Base-by-base conservation (phyloP, 345 rosid genomes). In the Citrus hindsii region DNA sequence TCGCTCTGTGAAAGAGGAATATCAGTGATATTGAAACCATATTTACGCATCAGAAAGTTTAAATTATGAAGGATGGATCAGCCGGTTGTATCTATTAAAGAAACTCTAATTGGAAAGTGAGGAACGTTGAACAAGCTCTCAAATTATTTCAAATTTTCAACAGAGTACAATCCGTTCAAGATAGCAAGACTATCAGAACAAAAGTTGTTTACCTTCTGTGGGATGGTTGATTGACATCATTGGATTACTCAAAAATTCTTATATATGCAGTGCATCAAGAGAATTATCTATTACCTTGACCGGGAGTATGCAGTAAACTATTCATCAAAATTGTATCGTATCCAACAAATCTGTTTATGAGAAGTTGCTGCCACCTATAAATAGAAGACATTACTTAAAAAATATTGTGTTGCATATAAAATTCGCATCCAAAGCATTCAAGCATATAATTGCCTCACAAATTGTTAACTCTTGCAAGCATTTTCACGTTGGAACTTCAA, bases 311-410 rank as follows among this genome's bases (percentile, higher is more conserved):
- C 85, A 89, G 88, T 85, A 97, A 86, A 81, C 97, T 97, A 84
- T 97, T 97, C 98, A 94, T 94, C 91, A 97, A 75, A 77, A 97
- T 97, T 80, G 99, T 97, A 88, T 97, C 99, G 75, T 97, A 97
- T 82, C 99, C 99, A 84, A 97, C 99, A 87, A 97, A 83, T 88
- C 95, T 88, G 87, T 97, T 94, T 80, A 97, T 97, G 80, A 94
- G 91, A 87, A 94, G 98, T 84, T 97, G 99, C 87, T 97, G 99
- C 99, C 97, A 97, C 93, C 99, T 97, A 89, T 76, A 82, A 87
- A 66, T 58, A 81, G 74, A 83, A 73, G 74, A 55, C 58, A 46
- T 1, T 33, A 25, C 28, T 16, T 46, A 21, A 76, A 55, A 58
- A 65, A 21, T 33, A 40, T 13, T 18, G 9, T 70, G 24, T 51